Conservation (phyloP, 768 basidiomycete genomes). For the Pleurotus giganteus region DNA sequence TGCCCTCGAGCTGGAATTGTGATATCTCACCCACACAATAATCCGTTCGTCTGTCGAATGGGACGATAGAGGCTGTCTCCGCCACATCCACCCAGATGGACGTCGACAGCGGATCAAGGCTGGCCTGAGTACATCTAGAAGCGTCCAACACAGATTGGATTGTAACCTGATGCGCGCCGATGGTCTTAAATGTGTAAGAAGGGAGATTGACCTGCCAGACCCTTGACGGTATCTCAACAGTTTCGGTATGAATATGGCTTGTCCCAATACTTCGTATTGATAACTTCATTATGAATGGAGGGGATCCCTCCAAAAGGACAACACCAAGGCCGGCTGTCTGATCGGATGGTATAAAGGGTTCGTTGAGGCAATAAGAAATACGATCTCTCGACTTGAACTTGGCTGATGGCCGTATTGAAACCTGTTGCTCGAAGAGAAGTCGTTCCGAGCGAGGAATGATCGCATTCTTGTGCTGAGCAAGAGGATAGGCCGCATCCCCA, state of each 20-base stretch:
- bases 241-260: slow-evolving; percentile 59
- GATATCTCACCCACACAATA: slow-evolving; percentile 88
- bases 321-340: slow-evolving; percentile 51
- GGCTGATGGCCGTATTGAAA: slow-evolving; percentile 77
- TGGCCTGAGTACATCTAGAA: slow-evolving; percentile 76
- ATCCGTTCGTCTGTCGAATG: slow-evolving; percentile 74
- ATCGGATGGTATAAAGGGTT: slow-evolving; percentile 58
- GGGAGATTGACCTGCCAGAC: slow-evolving; percentile 75
- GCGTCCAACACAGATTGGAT: slow-evolving; percentile 81
- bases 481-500: slow-evolving; percentile 81
- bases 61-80: slow-evolving; percentile 90
- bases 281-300: slow-evolving; percentile 81
- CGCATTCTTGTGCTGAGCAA: slow-evolving; percentile 59
- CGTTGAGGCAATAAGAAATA: slow-evolving; percentile 74
- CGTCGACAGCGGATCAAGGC: slow-evolving; percentile 56
- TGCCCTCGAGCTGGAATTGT: slow-evolving; percentile 93
- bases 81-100: slow-evolving; percentile 91
- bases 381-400: slow-evolving; percentile 68
- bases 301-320: slow-evolving; percentile 74
- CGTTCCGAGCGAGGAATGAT: slow-evolving; percentile 68
- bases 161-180: slow-evolving; percentile 77
- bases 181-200: slow-evolving; percentile 68
- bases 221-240: slow-evolving; percentile 43
- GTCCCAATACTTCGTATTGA: slow-evolving; percentile 75
- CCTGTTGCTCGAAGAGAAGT: slow-evolving; percentile 82